Base-by-base conservation (phyloP, 1,284 basidiomycete species). In the Cutaneotrichosporon sp. region DNA sequence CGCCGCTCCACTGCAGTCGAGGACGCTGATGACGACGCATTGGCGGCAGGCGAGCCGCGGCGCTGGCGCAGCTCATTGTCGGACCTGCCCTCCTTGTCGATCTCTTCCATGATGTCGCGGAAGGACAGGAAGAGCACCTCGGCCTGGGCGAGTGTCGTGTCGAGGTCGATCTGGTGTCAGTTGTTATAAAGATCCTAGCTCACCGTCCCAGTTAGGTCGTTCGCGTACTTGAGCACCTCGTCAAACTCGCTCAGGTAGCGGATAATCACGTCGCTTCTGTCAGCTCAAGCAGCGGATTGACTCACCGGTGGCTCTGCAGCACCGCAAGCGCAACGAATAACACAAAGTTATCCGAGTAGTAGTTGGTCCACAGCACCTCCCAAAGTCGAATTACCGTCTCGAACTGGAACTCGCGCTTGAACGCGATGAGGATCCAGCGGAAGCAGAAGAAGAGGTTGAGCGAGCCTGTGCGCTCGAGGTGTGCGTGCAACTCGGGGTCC, bases 361-460 rank as follows among this genome's bases (percentile, higher is more conserved):
- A 90, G 73, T 95, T 88, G 7, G 94, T 94, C 90, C 92, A 97
- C n/a, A 97, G 81, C 61, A 81, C 89, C 79, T 99, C 97, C 97
- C 97, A 99, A 9, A 99, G 81, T 22, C 86, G 85, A 38, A 95
- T 82, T 31, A 98, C 90, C 60, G 96, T 90, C 40, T 90, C 86
- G 79, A 98, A 95, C 2, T 88, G 82, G 78, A 99, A 97, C 79
- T 99, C 96, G 66, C 96, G 89, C 81, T 97, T 97, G 86, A 97
- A 97, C 1, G 88, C 83, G 68, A 96, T 95, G 58, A 83, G 63
- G 32, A 81, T 78, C 76, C 83, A 95, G 85, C 95, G 87, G 86
- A 97, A 99, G 80, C 93, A 97, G 84, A 98, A 98, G 84, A 99
- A 99, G 36, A 99, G 81, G 79, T 99, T 97, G 65, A 99, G 84